These are phyloP conservation scores for Trametes pubescens DNA, from an alignment of 1,284 basidiomycete species.

Conservation along the genomic window DNA sequence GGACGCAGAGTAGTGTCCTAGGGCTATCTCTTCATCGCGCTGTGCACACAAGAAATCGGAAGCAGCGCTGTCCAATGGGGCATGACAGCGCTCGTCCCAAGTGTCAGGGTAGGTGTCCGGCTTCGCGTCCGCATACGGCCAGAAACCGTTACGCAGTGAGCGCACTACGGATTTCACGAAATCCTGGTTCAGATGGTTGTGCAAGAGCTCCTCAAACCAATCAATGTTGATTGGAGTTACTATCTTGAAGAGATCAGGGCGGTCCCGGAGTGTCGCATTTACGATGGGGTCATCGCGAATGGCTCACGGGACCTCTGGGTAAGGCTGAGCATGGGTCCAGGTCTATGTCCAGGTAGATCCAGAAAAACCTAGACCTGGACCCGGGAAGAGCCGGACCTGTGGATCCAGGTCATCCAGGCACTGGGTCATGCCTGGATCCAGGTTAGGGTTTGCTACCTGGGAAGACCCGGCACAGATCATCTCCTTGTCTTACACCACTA, in stretches of 20 bases:
- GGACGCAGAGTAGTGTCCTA: conserved; percentile 45
- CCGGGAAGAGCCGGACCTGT: background rate
- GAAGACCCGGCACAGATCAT: too few species aligned
- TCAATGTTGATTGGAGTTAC: conserved; percentile 46
- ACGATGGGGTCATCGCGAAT: background rate
- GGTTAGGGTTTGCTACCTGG: too few species aligned
- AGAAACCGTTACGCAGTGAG: conserved; percentile 38
- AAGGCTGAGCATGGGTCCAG: too few species aligned
- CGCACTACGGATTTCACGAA: conserved; percentile 37
- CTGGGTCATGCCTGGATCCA: too few species aligned
- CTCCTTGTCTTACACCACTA: too few species aligned
- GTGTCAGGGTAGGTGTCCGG: conserved; percentile 19
- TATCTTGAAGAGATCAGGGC: conserved; percentile 41
- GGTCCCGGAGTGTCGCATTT: background rate
- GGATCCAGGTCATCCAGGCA: too few species aligned
- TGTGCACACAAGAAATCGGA: background rate
- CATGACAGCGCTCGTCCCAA: conserved; percentile 12
- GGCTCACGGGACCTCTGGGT: too few species aligned
- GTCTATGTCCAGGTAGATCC: too few species aligned
- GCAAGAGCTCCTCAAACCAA: conserved; percentile 27
- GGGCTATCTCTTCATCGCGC: conserved; percentile 40
- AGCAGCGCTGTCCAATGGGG: background rate
- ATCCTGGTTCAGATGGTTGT: conserved; percentile 38
- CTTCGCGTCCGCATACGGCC: conserved; percentile 36
- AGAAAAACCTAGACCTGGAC: background rate